Evolutionary conservation across 768 basidiomycete genomes (phyloP).

Genomic region (Leccinellum albellum): DNA sequence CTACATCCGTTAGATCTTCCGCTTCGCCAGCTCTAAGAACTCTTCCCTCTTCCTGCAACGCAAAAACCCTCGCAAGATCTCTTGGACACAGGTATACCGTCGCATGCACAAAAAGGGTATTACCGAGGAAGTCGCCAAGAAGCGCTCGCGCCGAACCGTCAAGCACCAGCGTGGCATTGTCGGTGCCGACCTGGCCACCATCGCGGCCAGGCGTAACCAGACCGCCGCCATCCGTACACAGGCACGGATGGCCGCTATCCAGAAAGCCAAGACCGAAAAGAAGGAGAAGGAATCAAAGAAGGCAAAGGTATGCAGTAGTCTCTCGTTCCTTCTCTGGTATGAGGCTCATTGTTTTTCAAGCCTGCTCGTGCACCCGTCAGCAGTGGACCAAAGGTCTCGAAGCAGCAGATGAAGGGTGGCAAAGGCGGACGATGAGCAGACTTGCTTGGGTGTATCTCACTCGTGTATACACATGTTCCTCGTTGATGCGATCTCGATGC

Average conservation of each 20-base stretch:
- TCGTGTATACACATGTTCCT: constrained; percentile 23
- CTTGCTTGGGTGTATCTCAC: constrained; percentile 2
- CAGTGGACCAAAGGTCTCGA: constrained; percentile 81
- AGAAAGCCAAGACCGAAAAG: constrained; percentile 95
- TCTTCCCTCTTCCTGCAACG: constrained; percentile 97
- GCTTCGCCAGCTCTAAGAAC: constrained; percentile 90
- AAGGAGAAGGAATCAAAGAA: constrained; percentile 94
- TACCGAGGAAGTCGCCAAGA: constrained; percentile 99
- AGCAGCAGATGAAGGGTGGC: constrained; percentile 94
- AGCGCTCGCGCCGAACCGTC: constrained; percentile 92
- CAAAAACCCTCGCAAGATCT: constrained; percentile 99
- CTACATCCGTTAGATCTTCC: constrained; percentile 70
- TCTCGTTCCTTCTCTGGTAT: neutral
- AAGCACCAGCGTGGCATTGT: constrained; percentile 99
- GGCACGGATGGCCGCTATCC: constrained; percentile 79
- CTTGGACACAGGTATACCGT: constrained; percentile 92
- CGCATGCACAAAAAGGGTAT: constrained; percentile 99
- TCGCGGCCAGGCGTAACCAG: constrained; percentile 91
- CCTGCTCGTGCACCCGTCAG: constrained; percentile 52
- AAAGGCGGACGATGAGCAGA: constrained; percentile 64
- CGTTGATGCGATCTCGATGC: constrained; percentile 14
- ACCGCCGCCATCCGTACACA: constrained; percentile 79
- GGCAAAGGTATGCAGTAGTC: constrained; percentile 51
- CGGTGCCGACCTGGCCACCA: constrained; percentile 89
- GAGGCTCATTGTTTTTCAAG: constrained; percentile 30